Evolutionary conservation across 768 basidiomycete genomes (phyloP).

Genomic region (Phlebiopsis gigantea): DNA sequence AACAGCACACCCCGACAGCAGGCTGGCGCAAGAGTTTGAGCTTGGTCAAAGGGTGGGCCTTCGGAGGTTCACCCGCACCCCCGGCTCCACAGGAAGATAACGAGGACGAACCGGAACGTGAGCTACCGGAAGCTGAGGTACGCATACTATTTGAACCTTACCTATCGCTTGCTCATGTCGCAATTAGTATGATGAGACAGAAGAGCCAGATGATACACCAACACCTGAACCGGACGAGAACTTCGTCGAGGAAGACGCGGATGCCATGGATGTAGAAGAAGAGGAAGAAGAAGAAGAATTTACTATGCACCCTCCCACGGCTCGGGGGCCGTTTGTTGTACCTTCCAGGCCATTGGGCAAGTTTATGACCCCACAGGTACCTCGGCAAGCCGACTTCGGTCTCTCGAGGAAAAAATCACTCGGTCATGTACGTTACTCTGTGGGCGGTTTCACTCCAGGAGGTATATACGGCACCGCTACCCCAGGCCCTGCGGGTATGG

Average conservation of each 20-base stretch:
- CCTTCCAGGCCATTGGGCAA: slow-evolving; percentile 17
- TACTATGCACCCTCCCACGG: neutral
- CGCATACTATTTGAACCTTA: neutral
- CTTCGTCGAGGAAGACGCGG: slow-evolving; percentile 5
- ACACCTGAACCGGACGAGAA: slow-evolving; percentile 10
- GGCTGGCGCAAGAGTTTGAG: slow-evolving; percentile 32
- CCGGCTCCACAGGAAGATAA: slow-evolving; percentile 21
- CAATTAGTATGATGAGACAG: slow-evolving; percentile 20
- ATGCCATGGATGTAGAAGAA: slow-evolving; percentile 8
- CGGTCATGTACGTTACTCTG: slow-evolving; percentile 29
- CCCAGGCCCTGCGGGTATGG: neutral
- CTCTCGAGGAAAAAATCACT: neutral
- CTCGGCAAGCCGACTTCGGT: slow-evolving; percentile 14
- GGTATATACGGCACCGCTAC: slow-evolving; percentile 7
- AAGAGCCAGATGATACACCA: slow-evolving; percentile 14
- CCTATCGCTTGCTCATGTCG: no score
- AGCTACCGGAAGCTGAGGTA: slow-evolving; percentile 18
- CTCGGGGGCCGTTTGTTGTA: neutral
- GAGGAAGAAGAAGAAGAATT: slow-evolving; percentile 16
- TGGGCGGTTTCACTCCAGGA: slow-evolving; percentile 31
- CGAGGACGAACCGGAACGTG: slow-evolving; percentile 14
- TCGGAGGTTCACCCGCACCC: slow-evolving; percentile 26
- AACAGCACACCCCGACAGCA: slow-evolving; percentile 16
- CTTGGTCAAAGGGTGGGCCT: slow-evolving; percentile 25
- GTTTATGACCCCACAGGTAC: slow-evolving; percentile 58